These are phyloP conservation scores for Trametes elegans DNA, from an alignment of 768 basidiomycete species.

Conservation along the genomic window DNA sequence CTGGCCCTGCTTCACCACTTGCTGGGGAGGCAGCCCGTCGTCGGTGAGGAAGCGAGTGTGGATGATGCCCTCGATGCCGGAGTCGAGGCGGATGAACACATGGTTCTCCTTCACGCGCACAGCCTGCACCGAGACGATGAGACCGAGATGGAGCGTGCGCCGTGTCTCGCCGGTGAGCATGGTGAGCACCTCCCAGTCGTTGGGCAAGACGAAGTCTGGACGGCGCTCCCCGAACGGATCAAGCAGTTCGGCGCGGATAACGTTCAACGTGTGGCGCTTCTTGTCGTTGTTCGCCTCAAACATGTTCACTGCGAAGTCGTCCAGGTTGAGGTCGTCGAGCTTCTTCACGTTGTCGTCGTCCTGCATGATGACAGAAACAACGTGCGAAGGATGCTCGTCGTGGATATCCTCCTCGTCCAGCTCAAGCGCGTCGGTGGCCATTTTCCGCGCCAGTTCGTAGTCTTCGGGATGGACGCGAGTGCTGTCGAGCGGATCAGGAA, in stretches of 20 bases:
- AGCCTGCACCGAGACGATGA: slow-evolving; percentile 78
- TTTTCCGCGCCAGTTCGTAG: slow-evolving; percentile 96
- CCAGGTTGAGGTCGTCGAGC: slow-evolving; percentile 86
- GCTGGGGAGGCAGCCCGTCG: slow-evolving; percentile 28
- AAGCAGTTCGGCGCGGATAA: slow-evolving; percentile 85
- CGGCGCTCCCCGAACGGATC: slow-evolving; percentile 79
- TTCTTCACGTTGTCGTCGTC: slow-evolving; percentile 78
- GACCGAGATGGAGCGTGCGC: slow-evolving; percentile 70
- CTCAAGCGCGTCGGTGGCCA: slow-evolving; percentile 96
- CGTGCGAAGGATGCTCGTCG: slow-evolving; percentile 87
- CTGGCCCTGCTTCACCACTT: slow-evolving; percentile 72
- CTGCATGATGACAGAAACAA: slow-evolving; percentile 82
- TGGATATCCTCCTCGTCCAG: slow-evolving; percentile 97
- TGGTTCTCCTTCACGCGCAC: slow-evolving; percentile 49
- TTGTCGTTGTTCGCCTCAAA: slow-evolving; percentile 78
- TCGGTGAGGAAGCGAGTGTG: slow-evolving; percentile 52
- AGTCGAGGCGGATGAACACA: slow-evolving; percentile 80
- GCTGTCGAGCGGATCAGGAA: slow-evolving; percentile 87
- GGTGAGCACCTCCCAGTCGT: slow-evolving; percentile 79
- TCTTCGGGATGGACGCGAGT: slow-evolving; percentile 98
- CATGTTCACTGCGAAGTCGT: slow-evolving; percentile 94
- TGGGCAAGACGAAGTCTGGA: slow-evolving; percentile 57
- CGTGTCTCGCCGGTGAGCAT: slow-evolving; percentile 95
- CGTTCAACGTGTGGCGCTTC: slow-evolving; percentile 86
- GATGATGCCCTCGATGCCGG: slow-evolving; percentile 86